These are phyloP conservation scores for Monosporozyma aquatica DNA, from an alignment of 805 yeast genomes.

Conservation along the genomic window DNA sequence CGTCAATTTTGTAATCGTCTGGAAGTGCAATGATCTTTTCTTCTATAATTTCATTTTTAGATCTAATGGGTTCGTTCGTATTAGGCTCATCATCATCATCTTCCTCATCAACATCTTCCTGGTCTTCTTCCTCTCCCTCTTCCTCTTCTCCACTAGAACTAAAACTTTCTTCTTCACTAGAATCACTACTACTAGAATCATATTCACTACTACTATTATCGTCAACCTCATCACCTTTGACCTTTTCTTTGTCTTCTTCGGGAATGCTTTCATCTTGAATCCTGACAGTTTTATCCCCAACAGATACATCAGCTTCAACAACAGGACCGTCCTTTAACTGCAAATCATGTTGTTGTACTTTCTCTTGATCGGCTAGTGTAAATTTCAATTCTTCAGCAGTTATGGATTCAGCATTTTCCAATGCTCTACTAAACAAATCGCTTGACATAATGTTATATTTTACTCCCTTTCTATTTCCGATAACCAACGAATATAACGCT, in stretches of 20 bases:
- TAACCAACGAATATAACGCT: no score
- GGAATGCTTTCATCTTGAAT: not conserved
- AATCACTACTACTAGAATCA: not conserved
- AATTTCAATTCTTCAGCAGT: constrained; percentile 6
- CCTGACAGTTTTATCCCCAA: no score
- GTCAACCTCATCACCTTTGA: not conserved
- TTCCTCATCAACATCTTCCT: constrained; percentile 17
- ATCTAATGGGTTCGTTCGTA: constrained; percentile 55
- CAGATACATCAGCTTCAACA: no score
- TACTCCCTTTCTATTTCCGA: no score
- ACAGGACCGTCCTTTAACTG: no score
- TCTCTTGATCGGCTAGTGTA: not conserved
- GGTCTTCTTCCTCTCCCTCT: constrained; percentile 14
- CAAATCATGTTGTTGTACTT: no score
- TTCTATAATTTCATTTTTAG: constrained; percentile 67
- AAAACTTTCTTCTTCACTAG: not conserved
- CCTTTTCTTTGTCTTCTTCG: not conserved
- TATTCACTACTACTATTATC: constrained; percentile 6
- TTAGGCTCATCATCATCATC: constrained; percentile 40
- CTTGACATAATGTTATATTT: no score
- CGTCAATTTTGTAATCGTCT: constrained; percentile 48
- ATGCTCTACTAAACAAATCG: constrained; percentile 5
- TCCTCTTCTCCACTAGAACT: constrained; percentile 1
- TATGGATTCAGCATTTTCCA: not conserved
- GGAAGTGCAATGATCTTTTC: constrained; percentile 65